These are phyloP conservation scores for Podospora comata DNA, from an alignment of 495 filamentous ascomycete genomes.

Conservation along the genomic window DNA sequence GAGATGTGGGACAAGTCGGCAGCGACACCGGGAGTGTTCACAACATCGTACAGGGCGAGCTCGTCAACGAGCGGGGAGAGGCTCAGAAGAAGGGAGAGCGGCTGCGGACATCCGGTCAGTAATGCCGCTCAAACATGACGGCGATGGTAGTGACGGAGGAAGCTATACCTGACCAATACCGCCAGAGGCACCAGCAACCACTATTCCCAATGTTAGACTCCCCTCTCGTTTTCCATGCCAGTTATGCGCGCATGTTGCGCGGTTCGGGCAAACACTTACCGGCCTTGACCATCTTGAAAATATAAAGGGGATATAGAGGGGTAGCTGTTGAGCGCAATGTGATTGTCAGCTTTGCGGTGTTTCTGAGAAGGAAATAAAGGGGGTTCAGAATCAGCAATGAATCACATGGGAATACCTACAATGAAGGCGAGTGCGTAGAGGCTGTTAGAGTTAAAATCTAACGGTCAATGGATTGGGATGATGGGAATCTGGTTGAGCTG, in stretches of 20 bases:
- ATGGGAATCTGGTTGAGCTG: neutral
- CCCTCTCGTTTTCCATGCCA: neutral
- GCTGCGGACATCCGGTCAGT: constrained; percentile 51
- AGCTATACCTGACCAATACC: constrained; percentile 89
- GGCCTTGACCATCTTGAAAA: constrained; percentile 79
- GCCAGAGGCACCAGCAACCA: constrained; percentile 93
- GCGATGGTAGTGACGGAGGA: neutral
- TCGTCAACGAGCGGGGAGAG: constrained; percentile 78
- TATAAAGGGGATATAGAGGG: constrained; percentile 15
- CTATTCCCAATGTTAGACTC: constrained; percentile 47
- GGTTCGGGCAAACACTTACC: constrained; percentile 50
- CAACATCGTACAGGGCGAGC: constrained; percentile 96
- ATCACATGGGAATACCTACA: neutral
- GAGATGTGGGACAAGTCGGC: constrained; percentile 98
- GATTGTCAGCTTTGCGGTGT: constrained; percentile 16
- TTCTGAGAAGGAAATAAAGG: neutral
- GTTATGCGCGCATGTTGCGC: neutral
- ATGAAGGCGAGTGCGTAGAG: neutral
- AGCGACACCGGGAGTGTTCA: constrained; percentile 94
- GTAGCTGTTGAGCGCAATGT: constrained; percentile 26
- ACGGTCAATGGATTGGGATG: constrained; percentile 1
- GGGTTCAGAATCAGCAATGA: neutral
- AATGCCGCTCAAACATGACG: neutral
- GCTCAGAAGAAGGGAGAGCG: constrained; percentile 93
- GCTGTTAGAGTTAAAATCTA: constrained; percentile 1